phyloP scores from a whole-genome alignment of 306 rosid species.

The Casuarina glauca region DNA sequence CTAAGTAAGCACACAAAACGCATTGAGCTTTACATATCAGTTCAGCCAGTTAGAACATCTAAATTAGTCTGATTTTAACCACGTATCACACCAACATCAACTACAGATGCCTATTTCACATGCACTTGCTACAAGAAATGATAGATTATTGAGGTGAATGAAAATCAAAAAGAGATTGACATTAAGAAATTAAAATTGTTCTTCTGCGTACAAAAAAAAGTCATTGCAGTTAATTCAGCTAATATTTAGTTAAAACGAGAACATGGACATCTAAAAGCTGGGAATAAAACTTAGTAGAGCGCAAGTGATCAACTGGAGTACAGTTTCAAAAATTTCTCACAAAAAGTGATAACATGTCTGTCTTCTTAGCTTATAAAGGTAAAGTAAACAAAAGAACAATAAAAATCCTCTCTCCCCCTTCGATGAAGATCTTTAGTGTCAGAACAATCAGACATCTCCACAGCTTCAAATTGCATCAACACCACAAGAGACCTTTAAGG shows the following conservation, averaged over 20 bases:
- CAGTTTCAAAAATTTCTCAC: background rate
- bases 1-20: constrained; percentile 1
- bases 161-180: background rate
- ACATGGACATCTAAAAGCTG: background rate
- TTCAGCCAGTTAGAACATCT: background rate
- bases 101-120: background rate
- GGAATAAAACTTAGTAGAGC: background rate
- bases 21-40: constrained; percentile 7
- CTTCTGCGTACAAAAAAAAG: background rate
- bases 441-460: background rate
- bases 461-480: background rate
- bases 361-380: background rate
- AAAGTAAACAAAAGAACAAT: background rate
- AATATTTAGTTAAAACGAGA: background rate
- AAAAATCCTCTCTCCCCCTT: background rate
- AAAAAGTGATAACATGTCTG: background rate
- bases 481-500: background rate
- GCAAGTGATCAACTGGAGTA: background rate
- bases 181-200: background rate
- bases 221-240: background rate
- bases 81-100: background rate
- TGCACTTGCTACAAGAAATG: background rate
- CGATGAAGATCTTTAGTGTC: background rate
- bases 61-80: background rate
- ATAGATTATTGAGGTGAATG: background rate